Percentiles rank a stretch among this genome's conserved stretches.
phyloP scores from a whole-genome alignment of 495 filamentous ascomycete genomes.

The Xylaria longipes region DNA sequence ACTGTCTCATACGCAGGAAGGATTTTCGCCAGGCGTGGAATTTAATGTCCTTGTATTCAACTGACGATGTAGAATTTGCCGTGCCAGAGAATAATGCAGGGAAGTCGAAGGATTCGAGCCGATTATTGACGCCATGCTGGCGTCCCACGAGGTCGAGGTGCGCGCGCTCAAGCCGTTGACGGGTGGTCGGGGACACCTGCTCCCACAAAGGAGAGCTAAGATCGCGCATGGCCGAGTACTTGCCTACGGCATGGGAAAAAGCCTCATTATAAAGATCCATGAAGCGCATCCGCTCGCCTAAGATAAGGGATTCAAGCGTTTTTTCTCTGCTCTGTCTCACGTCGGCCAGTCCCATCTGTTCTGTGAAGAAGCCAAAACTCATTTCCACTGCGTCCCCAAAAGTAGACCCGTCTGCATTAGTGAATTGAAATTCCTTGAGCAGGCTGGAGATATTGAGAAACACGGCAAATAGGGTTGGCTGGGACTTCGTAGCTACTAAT shows the following conservation, averaged over 20 bases:
- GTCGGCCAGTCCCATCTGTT: constrained; percentile 78
- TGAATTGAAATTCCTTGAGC: constrained; percentile 77
- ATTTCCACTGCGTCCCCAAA: constrained; percentile 77
- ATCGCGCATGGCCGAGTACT: constrained; percentile 75
- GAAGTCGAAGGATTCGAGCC: constrained; percentile 84
- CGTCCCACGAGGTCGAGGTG: constrained; percentile 78
- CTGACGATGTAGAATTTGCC: constrained; percentile 75
- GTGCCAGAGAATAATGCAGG: constrained; percentile 89
- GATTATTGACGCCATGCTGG: constrained; percentile 66
- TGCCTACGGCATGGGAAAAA: constrained; percentile 91
- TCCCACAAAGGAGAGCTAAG: constrained; percentile 71
- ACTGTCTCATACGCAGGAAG: constrained; percentile 76
- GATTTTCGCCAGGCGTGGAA: constrained; percentile 82
- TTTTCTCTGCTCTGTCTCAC: constrained; percentile 84
- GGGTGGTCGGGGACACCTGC: constrained; percentile 72
- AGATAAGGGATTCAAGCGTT: constrained; percentile 84
- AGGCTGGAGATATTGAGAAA: constrained; percentile 73
- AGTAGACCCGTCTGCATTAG: constrained; percentile 78
- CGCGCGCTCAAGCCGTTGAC: constrained; percentile 79
- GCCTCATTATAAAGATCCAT: constrained; percentile 86
- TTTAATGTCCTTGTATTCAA: constrained; percentile 75
- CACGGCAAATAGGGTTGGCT: constrained; percentile 72
- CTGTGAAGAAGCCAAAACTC: constrained; percentile 77
- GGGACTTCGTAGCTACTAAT: constrained; percentile 74
- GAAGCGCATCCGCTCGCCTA: constrained; percentile 86